Evolutionary conservation across 2,329 filamentous ascomycete species (phyloP).

Genomic region (Neofusicoccum sp.): DNA sequence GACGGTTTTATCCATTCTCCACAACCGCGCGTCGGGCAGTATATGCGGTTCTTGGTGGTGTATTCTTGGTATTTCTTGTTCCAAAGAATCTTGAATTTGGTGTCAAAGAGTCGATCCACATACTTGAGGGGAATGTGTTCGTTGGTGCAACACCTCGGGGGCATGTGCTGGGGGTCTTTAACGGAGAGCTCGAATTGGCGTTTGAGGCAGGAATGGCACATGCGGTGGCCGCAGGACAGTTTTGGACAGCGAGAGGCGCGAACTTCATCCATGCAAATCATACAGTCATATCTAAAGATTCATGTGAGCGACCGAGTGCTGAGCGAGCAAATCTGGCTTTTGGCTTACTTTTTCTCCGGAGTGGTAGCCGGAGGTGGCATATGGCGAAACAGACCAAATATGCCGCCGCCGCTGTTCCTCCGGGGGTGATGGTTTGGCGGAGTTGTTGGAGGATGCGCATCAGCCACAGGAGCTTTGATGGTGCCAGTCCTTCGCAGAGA

Average conservation of each 20-base stretch:
- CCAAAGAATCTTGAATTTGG: conserved; percentile 76
- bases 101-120: conserved; percentile 74
- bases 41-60: conserved; percentile 72
- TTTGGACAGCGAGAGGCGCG: conserved; percentile 51
- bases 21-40: conserved; percentile 73
- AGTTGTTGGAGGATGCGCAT: conserved; percentile 28
- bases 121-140: conserved; percentile 75
- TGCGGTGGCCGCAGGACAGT: conserved; percentile 76
- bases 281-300: not conserved
- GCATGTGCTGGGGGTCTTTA: conserved; percentile 79
- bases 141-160: conserved; percentile 75
- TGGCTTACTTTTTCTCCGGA: conserved; percentile 32
- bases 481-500: conserved; percentile 36
- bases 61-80: conserved; percentile 80
- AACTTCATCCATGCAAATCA: conserved; percentile 8
- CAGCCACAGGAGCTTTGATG: conserved; percentile 30
- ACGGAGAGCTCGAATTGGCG: conserved; percentile 75
- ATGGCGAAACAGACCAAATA: conserved; percentile 36
- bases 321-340: conserved; percentile 29
- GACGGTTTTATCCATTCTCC: conserved; percentile 78
- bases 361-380: conserved; percentile 30
- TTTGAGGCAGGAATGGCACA: conserved; percentile 78
- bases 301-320: not conserved
- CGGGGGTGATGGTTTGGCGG: conserved; percentile 25
- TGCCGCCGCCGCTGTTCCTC: conserved; percentile 36